These are phyloP conservation scores for Pseudozyma sp. DNA, from an alignment of 1,284 basidiomycete species.

Conservation along the genomic window DNA sequence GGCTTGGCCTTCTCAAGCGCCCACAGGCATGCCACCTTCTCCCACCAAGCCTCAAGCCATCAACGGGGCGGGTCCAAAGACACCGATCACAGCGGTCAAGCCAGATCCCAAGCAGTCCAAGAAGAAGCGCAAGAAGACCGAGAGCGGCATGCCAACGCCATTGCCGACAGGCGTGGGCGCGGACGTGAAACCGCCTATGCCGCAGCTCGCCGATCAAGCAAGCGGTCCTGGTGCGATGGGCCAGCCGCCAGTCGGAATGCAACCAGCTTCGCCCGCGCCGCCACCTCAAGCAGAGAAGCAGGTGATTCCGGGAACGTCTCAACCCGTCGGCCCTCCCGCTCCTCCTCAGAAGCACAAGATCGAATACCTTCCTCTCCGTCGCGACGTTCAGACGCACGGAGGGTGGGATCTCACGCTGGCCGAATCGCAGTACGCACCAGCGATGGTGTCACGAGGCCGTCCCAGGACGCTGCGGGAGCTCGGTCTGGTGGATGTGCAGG, in stretches of 20 bases:
- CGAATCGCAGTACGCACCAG: constrained; percentile 75
- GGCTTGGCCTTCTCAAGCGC: constrained; percentile 39
- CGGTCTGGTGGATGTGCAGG: constrained; percentile 86
- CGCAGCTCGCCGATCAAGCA: constrained; percentile 21
- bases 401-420: constrained; percentile 84
- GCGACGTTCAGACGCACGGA: constrained; percentile 81
- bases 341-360: constrained; percentile 79
- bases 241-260: constrained; percentile 10
- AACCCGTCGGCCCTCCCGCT: constrained; percentile 33
- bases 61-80: constrained; percentile 25
- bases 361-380: constrained; percentile 85
- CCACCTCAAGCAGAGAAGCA: constrained; percentile 30
- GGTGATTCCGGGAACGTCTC: constrained; percentile 39
- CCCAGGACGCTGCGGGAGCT: constrained; percentile 81
- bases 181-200: constrained; percentile 38
- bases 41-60: constrained; percentile 27
- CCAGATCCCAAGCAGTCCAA: constrained; percentile 36
- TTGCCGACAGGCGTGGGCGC: constrained; percentile 12
- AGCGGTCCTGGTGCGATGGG: constrained; percentile 12
- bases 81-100: constrained; percentile 25
- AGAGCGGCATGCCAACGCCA: constrained; percentile 19
- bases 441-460: constrained; percentile 71
- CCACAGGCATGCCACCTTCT: constrained; percentile 24
- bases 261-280: constrained; percentile 2
- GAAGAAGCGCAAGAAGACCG: constrained; percentile 51